Percentiles rank a stretch among this genome's conserved stretches.
phyloP scores from a whole-genome alignment of 352 stramenopile genomes.

The Hyphochytrium catenoides region DNA sequence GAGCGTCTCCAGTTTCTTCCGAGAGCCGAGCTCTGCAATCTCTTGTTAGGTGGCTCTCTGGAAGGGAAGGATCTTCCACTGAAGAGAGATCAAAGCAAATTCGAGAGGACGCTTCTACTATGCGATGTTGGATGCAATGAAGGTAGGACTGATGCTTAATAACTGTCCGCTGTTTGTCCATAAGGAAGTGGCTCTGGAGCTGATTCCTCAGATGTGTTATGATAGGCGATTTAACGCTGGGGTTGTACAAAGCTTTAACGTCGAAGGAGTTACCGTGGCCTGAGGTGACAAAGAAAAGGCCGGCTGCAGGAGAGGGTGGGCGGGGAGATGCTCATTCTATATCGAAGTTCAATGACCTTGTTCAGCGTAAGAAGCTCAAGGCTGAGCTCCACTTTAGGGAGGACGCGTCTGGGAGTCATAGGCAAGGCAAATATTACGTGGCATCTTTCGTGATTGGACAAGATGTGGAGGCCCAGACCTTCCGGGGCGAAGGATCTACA shows the following conservation, averaged over 20 bases:
- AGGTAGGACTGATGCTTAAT: slow-evolving; percentile 11
- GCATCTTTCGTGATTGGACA: slow-evolving; percentile 18
- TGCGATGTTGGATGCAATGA: slow-evolving; percentile 60
- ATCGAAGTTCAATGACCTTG: slow-evolving; percentile 29
- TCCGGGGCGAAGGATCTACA: slow-evolving; percentile 38
- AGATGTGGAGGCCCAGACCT: no score
- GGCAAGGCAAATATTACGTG: slow-evolving; percentile 21
- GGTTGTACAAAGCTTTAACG: slow-evolving; percentile 29
- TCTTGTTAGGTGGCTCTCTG: slow-evolving; percentile 16
- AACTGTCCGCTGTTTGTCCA: no score
- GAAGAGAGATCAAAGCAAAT: slow-evolving; percentile 4
- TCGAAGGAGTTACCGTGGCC: slow-evolving; percentile 3
- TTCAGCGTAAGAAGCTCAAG: slow-evolving; percentile 32
- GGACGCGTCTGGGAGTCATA: slow-evolving; percentile 23
- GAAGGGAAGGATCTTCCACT: slow-evolving; percentile 14
- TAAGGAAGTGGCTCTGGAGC: no score
- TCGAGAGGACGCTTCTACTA: slow-evolving; percentile 14
- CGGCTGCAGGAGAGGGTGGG: slow-evolving; percentile 12
- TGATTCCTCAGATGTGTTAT: background rate
- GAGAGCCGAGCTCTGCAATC: no score
- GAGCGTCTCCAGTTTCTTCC: slow-evolving; percentile 49
- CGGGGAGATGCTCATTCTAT: slow-evolving; percentile 28
- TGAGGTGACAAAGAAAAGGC: background rate
- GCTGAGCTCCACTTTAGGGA: slow-evolving; percentile 28
- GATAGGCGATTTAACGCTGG: slow-evolving; percentile 31